Conservation (phyloP, 2,329 filamentous ascomycete genomes). For the Fusarium chaquense region DNA sequence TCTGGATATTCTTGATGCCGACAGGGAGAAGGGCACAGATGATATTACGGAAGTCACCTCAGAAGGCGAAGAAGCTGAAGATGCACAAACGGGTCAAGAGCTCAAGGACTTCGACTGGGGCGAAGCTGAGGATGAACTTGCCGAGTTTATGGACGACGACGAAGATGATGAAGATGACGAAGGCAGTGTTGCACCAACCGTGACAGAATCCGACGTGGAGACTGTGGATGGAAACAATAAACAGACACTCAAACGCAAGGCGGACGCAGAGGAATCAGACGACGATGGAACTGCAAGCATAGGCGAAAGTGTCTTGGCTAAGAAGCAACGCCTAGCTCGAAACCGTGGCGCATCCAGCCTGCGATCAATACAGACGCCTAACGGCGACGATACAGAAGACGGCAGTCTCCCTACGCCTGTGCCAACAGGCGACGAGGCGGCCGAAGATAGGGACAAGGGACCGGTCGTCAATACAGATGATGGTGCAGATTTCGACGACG, state of each 20-base stretch:
- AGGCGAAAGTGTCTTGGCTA: constrained; percentile 59
- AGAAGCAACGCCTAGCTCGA: constrained; percentile 64
- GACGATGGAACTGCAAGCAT: constrained; percentile 48
- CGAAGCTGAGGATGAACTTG: constrained; percentile 76
- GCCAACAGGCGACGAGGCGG: constrained; percentile 52
- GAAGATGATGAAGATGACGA: constrained; percentile 60
- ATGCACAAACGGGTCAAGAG: constrained; percentile 55
- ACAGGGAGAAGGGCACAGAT: constrained; percentile 60
- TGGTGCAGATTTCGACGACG: constrained; percentile 61
- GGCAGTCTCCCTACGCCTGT: constrained; percentile 57
- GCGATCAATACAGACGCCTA: constrained; percentile 59
- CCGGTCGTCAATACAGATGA: constrained; percentile 46
- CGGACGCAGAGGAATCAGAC: constrained; percentile 51
- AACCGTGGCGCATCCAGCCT: constrained; percentile 60
- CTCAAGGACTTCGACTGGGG: constrained; percentile 71
- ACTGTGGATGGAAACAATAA: constrained; percentile 45
- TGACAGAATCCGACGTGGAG: constrained; percentile 48
- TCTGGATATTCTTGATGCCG: constrained; percentile 79
- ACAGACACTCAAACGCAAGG: constrained; percentile 53
- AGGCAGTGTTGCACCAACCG: constrained; percentile 38
- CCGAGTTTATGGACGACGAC: constrained; percentile 74
- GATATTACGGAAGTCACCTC: constrained; percentile 49
- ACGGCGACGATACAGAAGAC: constrained; percentile 52
- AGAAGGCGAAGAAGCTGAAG: constrained; percentile 49
- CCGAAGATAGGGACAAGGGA: constrained; percentile 48